Evolutionary conservation across 371 early-diverging fungal species (phyloP).

Genomic region (Synchytrium microbalum): DNA sequence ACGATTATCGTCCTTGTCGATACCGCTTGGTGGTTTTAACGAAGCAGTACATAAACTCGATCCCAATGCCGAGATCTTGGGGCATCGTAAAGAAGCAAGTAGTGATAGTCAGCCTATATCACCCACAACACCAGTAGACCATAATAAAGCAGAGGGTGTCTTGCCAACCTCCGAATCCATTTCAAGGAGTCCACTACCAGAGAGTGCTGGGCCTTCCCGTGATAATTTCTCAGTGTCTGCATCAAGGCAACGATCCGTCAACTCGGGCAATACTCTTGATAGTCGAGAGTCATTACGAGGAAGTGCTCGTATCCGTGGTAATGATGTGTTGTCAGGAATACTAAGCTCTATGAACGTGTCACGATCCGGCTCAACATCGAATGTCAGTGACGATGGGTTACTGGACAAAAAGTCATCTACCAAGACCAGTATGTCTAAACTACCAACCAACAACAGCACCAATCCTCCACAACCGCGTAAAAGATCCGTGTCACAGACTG

Average conservation of each 20-base stretch:
- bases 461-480: constrained; percentile 4
- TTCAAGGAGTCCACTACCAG: background rate
- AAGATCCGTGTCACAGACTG: background rate
- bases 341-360: background rate
- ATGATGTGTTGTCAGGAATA: background rate
- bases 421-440: background rate
- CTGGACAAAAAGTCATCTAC: background rate
- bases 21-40: constrained; percentile 3
- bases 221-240: no score
- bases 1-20: constrained; percentile 14
- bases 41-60: constrained; percentile 4
- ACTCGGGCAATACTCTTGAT: background rate
- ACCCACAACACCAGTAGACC: background rate
- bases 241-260: background rate
- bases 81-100: constrained; percentile 3
- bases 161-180: no score
- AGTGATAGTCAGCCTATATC: background rate
- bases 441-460: constrained; percentile 7
- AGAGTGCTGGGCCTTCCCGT: no score
- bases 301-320: background rate
- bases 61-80: background rate
- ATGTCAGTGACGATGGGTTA: background rate
- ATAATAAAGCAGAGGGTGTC: background rate
- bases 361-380: background rate
- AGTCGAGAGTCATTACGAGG: background rate